A percentile compares a stretch with the other conserved stretches of the same genome.
Conservation (phyloP, 768 basidiomycete genomes). For the Roridomyces roridus region DNA sequence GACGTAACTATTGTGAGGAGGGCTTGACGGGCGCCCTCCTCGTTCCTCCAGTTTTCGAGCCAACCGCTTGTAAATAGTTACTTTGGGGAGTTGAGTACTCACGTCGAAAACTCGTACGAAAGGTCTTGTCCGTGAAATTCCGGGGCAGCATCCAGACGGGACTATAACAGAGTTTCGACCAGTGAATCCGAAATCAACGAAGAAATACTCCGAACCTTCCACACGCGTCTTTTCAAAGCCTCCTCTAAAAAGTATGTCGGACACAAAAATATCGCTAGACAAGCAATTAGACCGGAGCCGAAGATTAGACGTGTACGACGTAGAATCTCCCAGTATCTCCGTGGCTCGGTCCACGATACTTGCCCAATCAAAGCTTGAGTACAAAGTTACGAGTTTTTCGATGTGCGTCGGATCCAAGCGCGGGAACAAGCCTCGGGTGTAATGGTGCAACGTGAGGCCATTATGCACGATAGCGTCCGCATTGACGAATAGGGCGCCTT, state of each 20-base stretch:
- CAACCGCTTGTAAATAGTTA: too few species aligned
- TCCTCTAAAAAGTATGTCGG: constrained; percentile 12
- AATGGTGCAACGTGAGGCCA: not conserved
- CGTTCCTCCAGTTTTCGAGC: too few species aligned
- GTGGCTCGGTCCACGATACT: not conserved
- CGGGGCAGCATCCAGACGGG: not conserved
- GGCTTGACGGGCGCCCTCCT: too few species aligned
- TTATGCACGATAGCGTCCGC: not conserved
- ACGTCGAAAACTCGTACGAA: constrained; percentile 5
- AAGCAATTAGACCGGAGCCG: too few species aligned
- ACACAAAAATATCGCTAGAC: constrained; percentile 8
- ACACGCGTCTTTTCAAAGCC: too few species aligned
- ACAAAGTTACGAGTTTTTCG: not conserved
- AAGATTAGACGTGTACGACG: not conserved
- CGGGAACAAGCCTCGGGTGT: not conserved
- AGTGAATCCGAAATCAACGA: too few species aligned
- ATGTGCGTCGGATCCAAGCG: not conserved
- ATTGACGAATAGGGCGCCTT: constrained; percentile 8
- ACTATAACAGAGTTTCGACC: not conserved
- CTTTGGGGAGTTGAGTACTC: not conserved
- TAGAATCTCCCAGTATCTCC: constrained; percentile 7
- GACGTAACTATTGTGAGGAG: too few species aligned
- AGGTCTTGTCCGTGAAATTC: constrained; percentile 2
- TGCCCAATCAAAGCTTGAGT: not conserved
- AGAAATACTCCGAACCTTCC: too few species aligned